These are phyloP conservation scores for Rhazya stricta DNA, from an alignment of 257 asterid species.

Conservation along the genomic window DNA sequence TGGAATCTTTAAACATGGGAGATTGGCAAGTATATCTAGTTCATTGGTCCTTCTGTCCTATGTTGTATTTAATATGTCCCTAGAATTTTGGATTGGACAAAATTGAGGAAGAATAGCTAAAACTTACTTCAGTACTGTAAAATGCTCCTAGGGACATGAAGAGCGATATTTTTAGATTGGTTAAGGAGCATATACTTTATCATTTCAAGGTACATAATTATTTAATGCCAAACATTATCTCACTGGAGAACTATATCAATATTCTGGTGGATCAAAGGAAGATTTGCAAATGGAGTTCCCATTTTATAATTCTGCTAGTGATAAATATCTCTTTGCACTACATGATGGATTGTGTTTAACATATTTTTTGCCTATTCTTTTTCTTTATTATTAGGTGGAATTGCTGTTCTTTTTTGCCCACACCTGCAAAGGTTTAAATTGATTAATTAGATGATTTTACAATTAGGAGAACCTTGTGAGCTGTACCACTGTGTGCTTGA, in stretches of 20 bases:
- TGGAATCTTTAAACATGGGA: not conserved
- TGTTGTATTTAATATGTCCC: not conserved
- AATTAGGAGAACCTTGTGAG: conserved; percentile 86
- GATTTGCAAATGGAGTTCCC: not conserved
- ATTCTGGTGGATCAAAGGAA: not conserved
- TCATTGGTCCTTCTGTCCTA: not conserved
- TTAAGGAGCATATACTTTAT: not conserved
- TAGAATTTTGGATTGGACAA: not conserved
- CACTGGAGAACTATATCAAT: not conserved
- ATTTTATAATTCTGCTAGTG: not conserved
- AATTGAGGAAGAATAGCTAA: not conserved
- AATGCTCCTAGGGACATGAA: not conserved
- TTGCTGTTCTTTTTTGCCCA: not conserved
- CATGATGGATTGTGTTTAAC: not conserved
- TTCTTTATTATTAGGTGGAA: not conserved
- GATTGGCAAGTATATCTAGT: not conserved
- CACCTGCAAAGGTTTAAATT: not conserved
- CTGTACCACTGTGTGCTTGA: conserved; percentile 93
- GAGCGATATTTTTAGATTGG: not conserved
- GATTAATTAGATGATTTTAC: conserved; percentile 8
- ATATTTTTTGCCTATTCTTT: not conserved
- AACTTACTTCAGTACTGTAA: not conserved
- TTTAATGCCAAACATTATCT: not conserved
- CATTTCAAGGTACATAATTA: not conserved
- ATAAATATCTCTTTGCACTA: not conserved